Conservation (phyloP, 805 yeast species). For the Candida montana region DNA sequence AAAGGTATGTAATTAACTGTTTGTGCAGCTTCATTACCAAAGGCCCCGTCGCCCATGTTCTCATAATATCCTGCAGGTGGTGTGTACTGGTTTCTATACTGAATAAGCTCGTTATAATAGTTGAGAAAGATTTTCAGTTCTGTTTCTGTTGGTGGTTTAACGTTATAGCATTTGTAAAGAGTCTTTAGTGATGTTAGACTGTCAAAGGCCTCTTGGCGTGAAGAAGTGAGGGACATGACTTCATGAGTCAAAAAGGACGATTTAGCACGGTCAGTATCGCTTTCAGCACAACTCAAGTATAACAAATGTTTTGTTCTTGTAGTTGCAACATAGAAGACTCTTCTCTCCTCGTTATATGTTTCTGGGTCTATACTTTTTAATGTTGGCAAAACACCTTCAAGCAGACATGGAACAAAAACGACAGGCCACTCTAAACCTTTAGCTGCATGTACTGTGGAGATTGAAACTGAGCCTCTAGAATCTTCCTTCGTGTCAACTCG, state of each 20-base stretch:
- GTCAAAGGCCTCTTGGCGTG: slow-evolving; percentile 3
- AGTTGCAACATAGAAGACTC: slow-evolving; percentile 83
- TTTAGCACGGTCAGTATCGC: not conserved
- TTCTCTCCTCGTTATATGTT: slow-evolving; percentile 65
- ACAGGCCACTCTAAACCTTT: slow-evolving; percentile 96
- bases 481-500: slow-evolving; percentile 19
- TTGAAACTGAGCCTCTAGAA: slow-evolving; percentile 34
- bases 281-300: slow-evolving; percentile 30
- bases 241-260: slow-evolving; percentile 16
- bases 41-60: too few species aligned
- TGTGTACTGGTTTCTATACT: not conserved
- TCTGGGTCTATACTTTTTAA: slow-evolving; percentile 24
- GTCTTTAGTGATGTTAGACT: not conserved
- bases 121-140: not conserved
- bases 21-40: too few species aligned
- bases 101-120: not conserved
- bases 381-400: slow-evolving; percentile 64
- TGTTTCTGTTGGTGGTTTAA: not conserved
- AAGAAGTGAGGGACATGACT: not conserved
- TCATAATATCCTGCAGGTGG: too few species aligned
- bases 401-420: slow-evolving; percentile 73
- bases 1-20: not conserved
- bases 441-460: slow-evolving; percentile 87
- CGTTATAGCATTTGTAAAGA: not conserved
- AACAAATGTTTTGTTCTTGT: slow-evolving; percentile 71